phyloP scores from a whole-genome alignment of 768 basidiomycete genomes.

The Rhodotorula graminis region DNA sequence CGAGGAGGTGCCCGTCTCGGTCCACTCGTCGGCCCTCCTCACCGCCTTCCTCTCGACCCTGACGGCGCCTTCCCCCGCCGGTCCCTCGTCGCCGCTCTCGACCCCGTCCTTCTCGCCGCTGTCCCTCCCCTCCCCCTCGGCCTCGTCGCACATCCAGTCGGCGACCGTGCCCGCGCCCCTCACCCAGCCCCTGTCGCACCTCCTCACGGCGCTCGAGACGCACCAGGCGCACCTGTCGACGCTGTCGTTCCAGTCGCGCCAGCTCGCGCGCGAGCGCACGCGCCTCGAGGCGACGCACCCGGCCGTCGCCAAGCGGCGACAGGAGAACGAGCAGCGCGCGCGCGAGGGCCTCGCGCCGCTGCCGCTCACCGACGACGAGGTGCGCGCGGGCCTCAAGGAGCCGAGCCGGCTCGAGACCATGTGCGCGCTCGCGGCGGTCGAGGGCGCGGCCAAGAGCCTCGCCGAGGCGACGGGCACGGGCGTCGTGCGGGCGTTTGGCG shows the following conservation, averaged over 20 bases:
- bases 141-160: conserved; percentile 32
- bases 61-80: conserved; percentile 21
- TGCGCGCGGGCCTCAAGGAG: conserved; percentile 32
- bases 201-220: conserved; percentile 39
- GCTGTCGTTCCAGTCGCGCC: conserved; percentile 39
- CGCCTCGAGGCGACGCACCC: conserved; percentile 34
- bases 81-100: conserved; percentile 16
- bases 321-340: conserved; percentile 39
- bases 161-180: conserved; percentile 30
- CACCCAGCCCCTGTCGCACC: conserved; percentile 30
- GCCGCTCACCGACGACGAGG: conserved; percentile 31
- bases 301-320: conserved; percentile 28
- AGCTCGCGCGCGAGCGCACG: conserved; percentile 40
- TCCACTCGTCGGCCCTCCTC: conserved; percentile 41
- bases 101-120: conserved; percentile 26
- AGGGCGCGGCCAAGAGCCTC: conserved; percentile 37
- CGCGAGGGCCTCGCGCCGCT: conserved; percentile 34
- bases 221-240: conserved; percentile 40
- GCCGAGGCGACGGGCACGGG: conserved; percentile 32
- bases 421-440: conserved; percentile 36
- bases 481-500: conserved; percentile 28
- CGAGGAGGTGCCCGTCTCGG: conserved; percentile 40
- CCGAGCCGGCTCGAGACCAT: conserved; percentile 38
- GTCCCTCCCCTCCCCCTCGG: conserved; percentile 32
- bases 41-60: conserved; percentile 43